Conservation (phyloP, 2,329 filamentous ascomycete genomes). For the Hawksworthiomyces lignivorus region DNA sequence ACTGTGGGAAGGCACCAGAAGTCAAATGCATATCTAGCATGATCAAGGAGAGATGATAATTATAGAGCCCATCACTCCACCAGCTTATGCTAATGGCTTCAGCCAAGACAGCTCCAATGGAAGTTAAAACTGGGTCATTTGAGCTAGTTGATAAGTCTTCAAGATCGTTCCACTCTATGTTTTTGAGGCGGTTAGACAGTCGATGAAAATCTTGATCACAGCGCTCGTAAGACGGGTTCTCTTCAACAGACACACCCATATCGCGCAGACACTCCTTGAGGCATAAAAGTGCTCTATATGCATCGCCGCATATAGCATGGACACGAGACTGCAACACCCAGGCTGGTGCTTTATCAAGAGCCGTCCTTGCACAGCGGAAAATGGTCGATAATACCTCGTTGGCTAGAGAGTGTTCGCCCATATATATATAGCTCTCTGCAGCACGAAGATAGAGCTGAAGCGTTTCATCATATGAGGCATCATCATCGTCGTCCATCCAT, state of each 20-base stretch:
- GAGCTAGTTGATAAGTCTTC: constrained; percentile 33
- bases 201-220: constrained; percentile 69
- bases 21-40: constrained; percentile 60
- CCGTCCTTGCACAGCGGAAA: constrained; percentile 60
- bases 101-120: constrained; percentile 61
- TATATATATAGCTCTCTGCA: constrained; percentile 76
- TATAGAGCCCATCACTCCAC: constrained; percentile 66
- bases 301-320: constrained; percentile 65
- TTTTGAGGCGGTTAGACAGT: constrained; percentile 51
- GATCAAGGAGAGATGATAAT: constrained; percentile 61
- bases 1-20: constrained; percentile 60
- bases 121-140: constrained; percentile 48
- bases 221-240: constrained; percentile 62
- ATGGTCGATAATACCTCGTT: constrained; percentile 61
- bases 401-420: constrained; percentile 62
- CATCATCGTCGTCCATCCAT: constrained; percentile 62
- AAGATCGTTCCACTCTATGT: constrained; percentile 42
- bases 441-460: constrained; percentile 69
- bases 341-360: constrained; percentile 74
- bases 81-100: constrained; percentile 64
- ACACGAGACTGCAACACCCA: constrained; percentile 79
- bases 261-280: constrained; percentile 64
- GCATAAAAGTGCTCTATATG: constrained; percentile 57
- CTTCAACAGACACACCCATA: constrained; percentile 59
- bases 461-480: constrained; percentile 81